These are phyloP conservation scores for Yamadazyma kitorensis DNA, from an alignment of 805 yeast genomes.

Conservation along the genomic window DNA sequence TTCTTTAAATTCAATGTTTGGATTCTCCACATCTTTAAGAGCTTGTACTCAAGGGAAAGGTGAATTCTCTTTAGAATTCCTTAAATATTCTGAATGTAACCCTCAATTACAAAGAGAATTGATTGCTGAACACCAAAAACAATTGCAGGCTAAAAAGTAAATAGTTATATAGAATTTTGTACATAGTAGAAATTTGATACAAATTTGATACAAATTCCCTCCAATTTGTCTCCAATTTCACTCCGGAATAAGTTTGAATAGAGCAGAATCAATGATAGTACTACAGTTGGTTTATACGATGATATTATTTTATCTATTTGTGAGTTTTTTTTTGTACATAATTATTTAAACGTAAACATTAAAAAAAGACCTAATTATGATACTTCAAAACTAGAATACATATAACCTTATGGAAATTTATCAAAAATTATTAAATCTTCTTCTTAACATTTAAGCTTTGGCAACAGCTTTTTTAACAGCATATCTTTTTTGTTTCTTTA, in stretches of 20 bases:
- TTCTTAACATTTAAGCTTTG: constrained; percentile 66
- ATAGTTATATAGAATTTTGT: too few relatives aligned
- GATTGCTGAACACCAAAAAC: constrained; percentile 68
- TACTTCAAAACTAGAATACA: constrained; percentile 26
- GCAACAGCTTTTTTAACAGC: constrained; percentile 96
- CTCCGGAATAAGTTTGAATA: too few relatives aligned
- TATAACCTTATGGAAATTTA: constrained; percentile 14
- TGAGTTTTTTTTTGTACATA: constrained; percentile 16
- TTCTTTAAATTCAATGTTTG: constrained; percentile 94
- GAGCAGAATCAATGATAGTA: too few relatives aligned
- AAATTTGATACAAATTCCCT: too few relatives aligned
- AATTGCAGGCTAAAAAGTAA: constrained; percentile 21
- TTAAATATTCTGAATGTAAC: constrained; percentile 85
- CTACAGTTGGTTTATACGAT: too few relatives aligned
- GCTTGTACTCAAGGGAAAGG: constrained; percentile 99
- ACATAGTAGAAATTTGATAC: too few relatives aligned
- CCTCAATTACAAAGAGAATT: constrained; percentile 88
- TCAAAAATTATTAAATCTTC: constrained; percentile 14
- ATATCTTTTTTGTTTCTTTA: constrained; percentile 95
- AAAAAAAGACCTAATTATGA: constrained; percentile 25
- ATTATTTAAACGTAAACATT: constrained; percentile 25
- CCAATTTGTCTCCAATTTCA: too few relatives aligned
- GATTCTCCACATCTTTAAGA: constrained; percentile 91
- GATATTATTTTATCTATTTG: constrained; percentile 14
- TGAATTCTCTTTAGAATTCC: constrained; percentile 93